Evolutionary conservation across 805 yeast genomes (phyloP), one percentile per base, ranked within the genome.

Genomic region (Yamadazyma endophytica): DNA sequence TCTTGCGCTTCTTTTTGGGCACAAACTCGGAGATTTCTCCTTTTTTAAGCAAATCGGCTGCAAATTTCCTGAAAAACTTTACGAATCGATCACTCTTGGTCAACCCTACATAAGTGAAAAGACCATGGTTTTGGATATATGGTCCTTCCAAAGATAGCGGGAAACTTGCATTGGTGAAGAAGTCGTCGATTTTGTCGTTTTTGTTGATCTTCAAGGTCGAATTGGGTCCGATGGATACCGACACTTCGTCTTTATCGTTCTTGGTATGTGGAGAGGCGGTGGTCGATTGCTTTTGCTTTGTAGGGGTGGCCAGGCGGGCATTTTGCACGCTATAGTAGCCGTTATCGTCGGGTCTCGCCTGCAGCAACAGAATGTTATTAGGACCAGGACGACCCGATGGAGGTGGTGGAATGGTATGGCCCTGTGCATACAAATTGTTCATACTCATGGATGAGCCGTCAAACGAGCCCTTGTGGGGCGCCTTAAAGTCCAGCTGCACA

Each of bases 21-120:
- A 55, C 49, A 35, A 50, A 63, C 33, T 50, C 52, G 1, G 59
- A 36, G 35, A 64, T 54, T 30, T 54, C 59, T 13, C 68, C 70
- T 3, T 55, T 43, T 30, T 46, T 42, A 31, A 65, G 52, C 5
- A 64, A 44, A 18, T 49, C 41, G 11, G 60, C 46, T 7, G 61
- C 58, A 41, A 52, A 65, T 17, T 53, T 54, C 15, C 72, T 46
- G 18, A 64, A 45, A 24, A 61, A 48, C 29, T 56, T 58, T 25
- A 61, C 54, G 34, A 56, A 65, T 3, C 64, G 60, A 36, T 65
- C 72, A 27, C 58, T 47, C 37, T 64, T 65, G 4, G 66, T 56
- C 19, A 64, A 39, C 4, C 69, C 70, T 16, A 61, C 50, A 28
- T 60, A 64, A 1, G 70, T 58, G 13, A 64, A 31, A 6, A 54